Percentiles rank a stretch among this genome's conserved stretches.
Conservation (phyloP, 2,329 filamentous ascomycete species). For the Diaporthe sp. region DNA sequence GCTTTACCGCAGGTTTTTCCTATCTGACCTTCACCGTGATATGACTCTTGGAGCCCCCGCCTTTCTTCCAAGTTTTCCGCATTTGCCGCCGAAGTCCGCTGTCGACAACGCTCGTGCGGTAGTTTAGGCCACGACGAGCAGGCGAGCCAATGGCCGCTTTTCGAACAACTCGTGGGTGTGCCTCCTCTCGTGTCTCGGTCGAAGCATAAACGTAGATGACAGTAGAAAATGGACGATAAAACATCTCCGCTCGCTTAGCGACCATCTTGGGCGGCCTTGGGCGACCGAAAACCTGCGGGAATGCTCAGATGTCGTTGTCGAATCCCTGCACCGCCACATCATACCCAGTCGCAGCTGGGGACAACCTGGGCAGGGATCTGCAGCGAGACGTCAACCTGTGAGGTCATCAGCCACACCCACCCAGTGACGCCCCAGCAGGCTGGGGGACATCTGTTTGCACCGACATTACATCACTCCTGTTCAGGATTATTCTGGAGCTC, state of each 20-base stretch:
- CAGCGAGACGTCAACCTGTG: conserved; percentile 32
- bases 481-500: neutral
- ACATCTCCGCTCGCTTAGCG: neutral
- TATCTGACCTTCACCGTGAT: neutral
- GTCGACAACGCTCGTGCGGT: neutral
- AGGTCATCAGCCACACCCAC: conserved; percentile 33
- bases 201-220: neutral
- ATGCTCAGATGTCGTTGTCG: neutral
- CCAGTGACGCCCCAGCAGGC: conserved; percentile 7
- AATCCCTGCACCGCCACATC: conserved; percentile 35
- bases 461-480: neutral
- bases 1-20: neutral
- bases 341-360: conserved; percentile 18
- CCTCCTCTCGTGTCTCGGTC: neutral
- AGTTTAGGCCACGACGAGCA: neutral
- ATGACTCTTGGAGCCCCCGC: neutral
- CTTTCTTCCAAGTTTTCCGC: neutral
- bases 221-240: neutral
- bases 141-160: neutral
- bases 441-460: neutral
- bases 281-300: neutral
- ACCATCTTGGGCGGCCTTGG: neutral
- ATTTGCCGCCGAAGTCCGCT: neutral
- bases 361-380: conserved; percentile 27
- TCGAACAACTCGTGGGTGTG: neutral